phyloP scores from a whole-genome alignment of 192 early-diverging fungal genomes.

The Gaertneriomyces semiglobifer region DNA sequence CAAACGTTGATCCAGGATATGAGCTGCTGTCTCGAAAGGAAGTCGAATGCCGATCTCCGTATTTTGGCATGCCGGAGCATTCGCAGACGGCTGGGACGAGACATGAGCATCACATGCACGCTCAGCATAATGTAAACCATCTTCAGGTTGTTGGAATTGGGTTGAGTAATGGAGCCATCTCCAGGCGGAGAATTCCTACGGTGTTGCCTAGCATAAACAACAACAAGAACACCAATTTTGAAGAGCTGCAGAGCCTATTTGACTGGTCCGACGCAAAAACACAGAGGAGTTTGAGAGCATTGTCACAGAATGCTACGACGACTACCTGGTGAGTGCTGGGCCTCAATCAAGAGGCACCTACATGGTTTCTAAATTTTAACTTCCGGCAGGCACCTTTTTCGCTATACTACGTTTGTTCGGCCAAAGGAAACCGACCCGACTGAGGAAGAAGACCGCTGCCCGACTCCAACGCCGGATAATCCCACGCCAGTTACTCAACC shows the following conservation, averaged over 20 bases:
- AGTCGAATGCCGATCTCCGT: constrained; percentile 23
- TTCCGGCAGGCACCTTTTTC: constrained; percentile 18
- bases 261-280: constrained; percentile 18
- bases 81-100: background rate
- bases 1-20: constrained; percentile 22
- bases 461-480: constrained; percentile 29
- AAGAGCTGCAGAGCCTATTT: constrained; percentile 13
- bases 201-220: background rate
- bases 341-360: background rate
- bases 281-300: background rate
- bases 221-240: background rate
- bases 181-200: background rate
- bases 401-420: constrained; percentile 10
- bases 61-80: constrained; percentile 24
- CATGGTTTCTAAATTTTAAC: background rate
- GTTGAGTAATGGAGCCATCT: constrained; percentile 22
- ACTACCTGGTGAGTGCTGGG: background rate
- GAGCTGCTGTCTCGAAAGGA: constrained; percentile 21
- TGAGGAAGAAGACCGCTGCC: constrained; percentile 26
- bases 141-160: constrained; percentile 25
- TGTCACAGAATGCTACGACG: background rate
- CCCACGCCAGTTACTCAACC: constrained; percentile 17
- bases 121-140: background rate
- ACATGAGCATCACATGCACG: background rate
- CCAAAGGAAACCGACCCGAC: background rate